Conservation (phyloP, 176 grass and related monocot genomes). For the Guadua angustifolia region DNA sequence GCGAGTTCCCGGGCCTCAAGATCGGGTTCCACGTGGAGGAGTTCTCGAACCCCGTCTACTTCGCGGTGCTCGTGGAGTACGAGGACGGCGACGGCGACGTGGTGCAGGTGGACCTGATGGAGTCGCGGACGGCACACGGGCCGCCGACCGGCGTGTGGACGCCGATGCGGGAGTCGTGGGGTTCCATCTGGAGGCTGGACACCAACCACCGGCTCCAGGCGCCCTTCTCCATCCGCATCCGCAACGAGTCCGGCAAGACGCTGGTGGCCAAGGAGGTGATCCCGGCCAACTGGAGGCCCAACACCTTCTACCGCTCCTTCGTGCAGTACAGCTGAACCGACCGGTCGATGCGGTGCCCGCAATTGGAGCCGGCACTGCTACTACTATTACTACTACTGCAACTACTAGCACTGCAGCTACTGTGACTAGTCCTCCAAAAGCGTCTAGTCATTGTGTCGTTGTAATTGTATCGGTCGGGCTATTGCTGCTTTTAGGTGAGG, state of each 20-base stretch:
- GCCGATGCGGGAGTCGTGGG: conserved; percentile 76
- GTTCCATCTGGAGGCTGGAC: conserved; percentile 72
- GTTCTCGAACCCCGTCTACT: conserved; percentile 73
- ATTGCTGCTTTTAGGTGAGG: conserved; percentile 40
- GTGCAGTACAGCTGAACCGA: conserved; percentile 70
- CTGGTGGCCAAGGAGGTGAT: conserved; percentile 69
- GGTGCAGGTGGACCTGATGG: conserved; percentile 76
- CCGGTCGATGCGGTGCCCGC: neutral
- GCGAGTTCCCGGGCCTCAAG: conserved; percentile 79
- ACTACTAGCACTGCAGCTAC: neutral
- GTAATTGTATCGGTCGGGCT: conserved; percentile 10
- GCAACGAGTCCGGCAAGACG: conserved; percentile 75
- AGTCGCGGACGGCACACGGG: conserved; percentile 43
- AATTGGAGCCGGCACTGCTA: neutral
- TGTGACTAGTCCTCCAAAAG: neutral
- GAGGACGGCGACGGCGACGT: conserved; percentile 95
- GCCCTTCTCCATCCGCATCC: conserved; percentile 81
- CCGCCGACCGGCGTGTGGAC: conserved; percentile 51
- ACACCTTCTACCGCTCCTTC: conserved; percentile 73
- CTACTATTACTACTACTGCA: neutral
- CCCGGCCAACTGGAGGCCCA: conserved; percentile 77
- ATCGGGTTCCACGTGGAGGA: conserved; percentile 85
- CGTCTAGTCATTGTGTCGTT: conserved; percentile 8
- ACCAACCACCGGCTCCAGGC: conserved; percentile 58
- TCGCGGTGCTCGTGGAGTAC: conserved; percentile 81